Base-by-base conservation (phyloP, 2,329 filamentous ascomycete species). In the Thermomyces lanuginosus region DNA sequence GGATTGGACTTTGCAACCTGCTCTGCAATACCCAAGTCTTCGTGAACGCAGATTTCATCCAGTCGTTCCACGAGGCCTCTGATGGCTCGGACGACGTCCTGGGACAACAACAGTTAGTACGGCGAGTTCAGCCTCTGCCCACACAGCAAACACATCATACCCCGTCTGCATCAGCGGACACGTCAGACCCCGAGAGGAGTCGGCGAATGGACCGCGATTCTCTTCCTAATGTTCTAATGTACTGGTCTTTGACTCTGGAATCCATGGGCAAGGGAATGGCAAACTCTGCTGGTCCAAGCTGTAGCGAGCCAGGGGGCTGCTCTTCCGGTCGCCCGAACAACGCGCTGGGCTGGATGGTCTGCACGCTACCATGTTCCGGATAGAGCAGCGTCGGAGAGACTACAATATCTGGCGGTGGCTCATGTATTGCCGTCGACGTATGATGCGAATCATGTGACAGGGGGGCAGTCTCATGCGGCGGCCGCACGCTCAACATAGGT, bases 211-310 rank as follows among this genome's bases (percentile, higher is more conserved):
- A 33, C n/a, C 44, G 32, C 9, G 42, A 36, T 19, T 48, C 44
- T 12, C 41, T 37, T 4, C 33, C 29, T 14, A 57, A 30, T 1
- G 50, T 41, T 16, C 38, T 38, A 28, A 55, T 51, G 28, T 58
- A 58, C 28, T 55, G 50, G 33, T 55, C 51, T 26, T 56, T 56
- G 3, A 57, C 45, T 18, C 53, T 45, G 12, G 53, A 52, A 33
- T 58, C 54, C 52, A 58, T 56, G 1, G 55, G 51, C 24, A 58
- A 46, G 4, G 51, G 45, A 5, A 58, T 40, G 10, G 50, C 53
- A 34, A 52, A 57, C 32, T 58, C 55, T 8, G 42, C 46, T 7
- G 49, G 44, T 2, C 53, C 51, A 26, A 58, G 46, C 11, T 42
- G 36, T 16, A 56, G 38, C 11, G 48, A 47, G 6, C 48, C 48